Base-by-base conservation (phyloP, 768 basidiomycete species). In the Rhodotorula taiwanensis region DNA sequence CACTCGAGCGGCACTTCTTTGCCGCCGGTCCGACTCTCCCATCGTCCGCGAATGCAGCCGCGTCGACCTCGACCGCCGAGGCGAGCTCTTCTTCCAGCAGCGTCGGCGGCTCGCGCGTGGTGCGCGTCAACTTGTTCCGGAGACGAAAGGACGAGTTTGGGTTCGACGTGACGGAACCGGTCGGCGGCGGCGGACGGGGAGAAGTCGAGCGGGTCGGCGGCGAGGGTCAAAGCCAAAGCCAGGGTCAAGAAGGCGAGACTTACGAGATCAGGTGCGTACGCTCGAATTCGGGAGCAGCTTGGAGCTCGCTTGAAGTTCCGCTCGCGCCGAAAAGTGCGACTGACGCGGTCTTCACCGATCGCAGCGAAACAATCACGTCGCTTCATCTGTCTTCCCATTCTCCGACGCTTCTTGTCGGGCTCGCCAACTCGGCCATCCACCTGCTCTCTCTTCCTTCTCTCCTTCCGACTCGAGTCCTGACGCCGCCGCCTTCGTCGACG, bases 401-500 rank as follows among this genome's bases (percentile, higher is more conserved):
- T 0, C 82, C 88, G 4, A 80, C 86, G 47, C 82, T 99, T 16
- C 76, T 98, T n/a, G 83, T 84, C 36, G 92, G 94, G 27, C 93
- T 90, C 0, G 74, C 81, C 4, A 75, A 81, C 3, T 27, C 58
- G 11, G 90, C 90, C 18, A 81, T 97, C 53, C 81, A 89, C 60
- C 75, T 91, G 43, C 90, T 92, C 74, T 88, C 95, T 66, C 81
- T 94, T 34, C 83, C 89, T 3, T 94, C 94, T 0, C 89, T 92
- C 72, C 93, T 98, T 73, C 83, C 84, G 33, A 78, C 95, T 31
- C 86, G 92, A 50, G 86, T 87, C 31, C 84, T 97, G 68, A 43
- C 67, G 21, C 70, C 76, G 0, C 75, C 75, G 15, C 58, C 64
- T 1, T 72, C 77, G 9, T 58, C 86, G 83, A 74, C 86, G 84